A percentile compares a stretch with the other conserved stretches of the same genome.
Conservation (phyloP, 2,329 filamentous ascomycete genomes). For the Orbilia brochopaga region DNA sequence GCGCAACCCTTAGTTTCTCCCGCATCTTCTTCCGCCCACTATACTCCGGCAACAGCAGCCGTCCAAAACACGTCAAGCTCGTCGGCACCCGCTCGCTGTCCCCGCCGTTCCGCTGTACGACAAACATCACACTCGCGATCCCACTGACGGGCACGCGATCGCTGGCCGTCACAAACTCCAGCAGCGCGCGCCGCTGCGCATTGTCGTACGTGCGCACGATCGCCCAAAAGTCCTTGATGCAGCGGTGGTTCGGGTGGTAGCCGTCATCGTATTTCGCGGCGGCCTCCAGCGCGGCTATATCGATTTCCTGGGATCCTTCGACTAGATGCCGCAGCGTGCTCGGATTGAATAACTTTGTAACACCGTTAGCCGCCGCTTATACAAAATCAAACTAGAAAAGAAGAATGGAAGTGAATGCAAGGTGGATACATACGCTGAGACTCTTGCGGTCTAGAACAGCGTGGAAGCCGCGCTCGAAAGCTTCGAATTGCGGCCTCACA, state of each 20-base stretch:
- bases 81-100: constrained; percentile 71
- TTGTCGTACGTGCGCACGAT: constrained; percentile 73
- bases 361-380: constrained; percentile 33
- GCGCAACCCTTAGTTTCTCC: constrained; percentile 78
- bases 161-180: constrained; percentile 94
- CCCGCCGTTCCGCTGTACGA: constrained; percentile 77
- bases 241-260: constrained; percentile 72
- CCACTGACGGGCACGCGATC: constrained; percentile 89
- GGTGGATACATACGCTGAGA: constrained; percentile 60
- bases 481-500: constrained; percentile 75
- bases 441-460: constrained; percentile 74
- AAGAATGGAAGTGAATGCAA: constrained; percentile 53
- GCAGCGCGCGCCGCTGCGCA: constrained; percentile 73
- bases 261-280: constrained; percentile 78
- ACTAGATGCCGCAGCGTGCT: constrained; percentile 75
- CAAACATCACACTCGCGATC: constrained; percentile 79
- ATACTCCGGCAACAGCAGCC: constrained; percentile 84
- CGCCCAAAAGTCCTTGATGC: constrained; percentile 82
- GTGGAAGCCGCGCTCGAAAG: constrained; percentile 81
- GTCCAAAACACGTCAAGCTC: constrained; percentile 92
- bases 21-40: constrained; percentile 69
- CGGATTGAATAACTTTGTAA: constrained; percentile 68
- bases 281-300: constrained; percentile 73
- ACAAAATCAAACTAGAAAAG: neutral
- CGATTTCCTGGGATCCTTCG: constrained; percentile 82